These are phyloP conservation scores for Kodamaea fukazawae DNA, from an alignment of 805 yeast species.

Conservation along the genomic window DNA sequence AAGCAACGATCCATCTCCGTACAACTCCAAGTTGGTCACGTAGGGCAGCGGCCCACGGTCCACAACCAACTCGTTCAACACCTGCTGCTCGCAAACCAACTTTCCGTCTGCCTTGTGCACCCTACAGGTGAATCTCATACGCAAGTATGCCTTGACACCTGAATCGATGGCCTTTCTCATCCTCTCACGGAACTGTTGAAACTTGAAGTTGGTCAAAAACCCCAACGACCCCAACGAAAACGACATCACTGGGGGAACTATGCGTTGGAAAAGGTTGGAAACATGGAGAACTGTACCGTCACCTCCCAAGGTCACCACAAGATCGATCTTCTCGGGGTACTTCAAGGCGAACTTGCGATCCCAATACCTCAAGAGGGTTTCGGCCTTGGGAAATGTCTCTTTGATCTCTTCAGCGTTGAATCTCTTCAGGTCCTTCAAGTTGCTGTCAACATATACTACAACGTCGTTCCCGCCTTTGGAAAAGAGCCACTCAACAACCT, in stretches of 20 bases:
- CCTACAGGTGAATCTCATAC: conserved; percentile 87
- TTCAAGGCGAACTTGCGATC: conserved; percentile 50
- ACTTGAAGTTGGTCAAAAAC: conserved; percentile 70
- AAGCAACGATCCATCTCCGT: conserved; percentile 79
- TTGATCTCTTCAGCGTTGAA: conserved; percentile 59
- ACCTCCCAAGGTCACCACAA: conserved; percentile 46
- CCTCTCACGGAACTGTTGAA: conserved; percentile 63
- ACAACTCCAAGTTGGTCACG: conserved; percentile 83
- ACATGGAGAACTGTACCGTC: conserved; percentile 47
- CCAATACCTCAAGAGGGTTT: conserved; percentile 63
- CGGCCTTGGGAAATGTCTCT: conserved; percentile 45
- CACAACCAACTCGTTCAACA: conserved; percentile 83
- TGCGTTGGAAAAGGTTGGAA: conserved; percentile 41
- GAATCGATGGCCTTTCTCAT: conserved; percentile 57
- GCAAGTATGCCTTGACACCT: conserved; percentile 71
- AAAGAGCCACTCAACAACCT: conserved; percentile 75
- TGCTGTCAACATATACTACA: conserved; percentile 70
- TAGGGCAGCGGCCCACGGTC: conserved; percentile 95
- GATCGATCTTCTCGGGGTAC: conserved; percentile 42
- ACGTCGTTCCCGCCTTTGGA: conserved; percentile 29
- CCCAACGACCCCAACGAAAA: conserved; percentile 45
- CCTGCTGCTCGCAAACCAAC: conserved; percentile 65
- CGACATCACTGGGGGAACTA: conserved; percentile 47
- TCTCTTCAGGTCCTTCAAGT: conserved; percentile 56
- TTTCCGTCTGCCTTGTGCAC: conserved; percentile 54